These are phyloP conservation scores for Rostrohypoxylon terebratum DNA, from an alignment of 495 filamentous ascomycete genomes.

Conservation along the genomic window DNA sequence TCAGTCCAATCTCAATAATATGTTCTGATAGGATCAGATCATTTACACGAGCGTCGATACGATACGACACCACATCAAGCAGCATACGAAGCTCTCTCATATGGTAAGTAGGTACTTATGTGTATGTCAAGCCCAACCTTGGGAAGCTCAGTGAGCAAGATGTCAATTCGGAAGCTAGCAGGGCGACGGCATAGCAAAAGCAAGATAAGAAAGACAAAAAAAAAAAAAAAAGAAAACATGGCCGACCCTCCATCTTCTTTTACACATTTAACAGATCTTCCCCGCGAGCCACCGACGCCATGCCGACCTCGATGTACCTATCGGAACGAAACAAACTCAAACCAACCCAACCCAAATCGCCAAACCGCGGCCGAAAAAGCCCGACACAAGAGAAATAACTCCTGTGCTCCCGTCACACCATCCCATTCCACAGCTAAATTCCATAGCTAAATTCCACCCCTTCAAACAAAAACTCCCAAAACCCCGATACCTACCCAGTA, in stretches of 20 bases:
- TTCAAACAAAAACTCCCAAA: neutral
- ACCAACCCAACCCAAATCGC: neutral
- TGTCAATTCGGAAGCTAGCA: neutral
- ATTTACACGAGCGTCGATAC: constrained; percentile 4
- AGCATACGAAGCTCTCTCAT: constrained; percentile 2
- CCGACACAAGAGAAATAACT: neutral
- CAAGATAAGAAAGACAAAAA: neutral
- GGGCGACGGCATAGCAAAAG: neutral
- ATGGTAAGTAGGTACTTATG: neutral
- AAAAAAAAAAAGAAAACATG: neutral
- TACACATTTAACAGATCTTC: constrained; percentile 8
- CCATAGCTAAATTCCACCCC: neutral
- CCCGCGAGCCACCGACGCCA: constrained; percentile 13
- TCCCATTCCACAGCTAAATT: neutral
- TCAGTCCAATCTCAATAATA: neutral
- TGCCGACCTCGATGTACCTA: neutral
- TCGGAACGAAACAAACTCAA: neutral
- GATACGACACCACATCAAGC: constrained; percentile 9
- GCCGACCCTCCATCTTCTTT: constrained; percentile 14
- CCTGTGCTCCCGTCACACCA: constrained; percentile 2
- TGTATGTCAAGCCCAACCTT: neutral
- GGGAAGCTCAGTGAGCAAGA: neutral
- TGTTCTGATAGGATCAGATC: neutral
- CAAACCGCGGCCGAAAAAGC: neutral
- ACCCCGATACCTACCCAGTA: neutral